Conservation (phyloP, 768 basidiomycete species). For the Filobasidium wieringae region DNA sequence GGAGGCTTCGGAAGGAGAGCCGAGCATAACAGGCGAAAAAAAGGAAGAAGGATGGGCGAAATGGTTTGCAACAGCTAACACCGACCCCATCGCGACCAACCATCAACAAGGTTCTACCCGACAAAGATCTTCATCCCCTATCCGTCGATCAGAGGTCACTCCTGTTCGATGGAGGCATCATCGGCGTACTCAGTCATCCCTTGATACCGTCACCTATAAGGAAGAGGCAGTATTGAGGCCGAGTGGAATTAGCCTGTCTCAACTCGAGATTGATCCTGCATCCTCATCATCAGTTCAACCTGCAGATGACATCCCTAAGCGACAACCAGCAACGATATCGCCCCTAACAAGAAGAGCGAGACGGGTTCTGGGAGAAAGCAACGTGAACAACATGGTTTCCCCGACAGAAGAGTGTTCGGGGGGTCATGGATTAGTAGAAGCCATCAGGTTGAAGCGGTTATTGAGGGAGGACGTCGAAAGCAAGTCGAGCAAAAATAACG, state of each 20-base stretch:
- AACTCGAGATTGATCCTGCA: background rate
- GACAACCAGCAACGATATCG: background rate
- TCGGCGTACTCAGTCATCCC: background rate
- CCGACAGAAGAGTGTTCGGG: background rate
- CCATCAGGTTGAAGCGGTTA: background rate
- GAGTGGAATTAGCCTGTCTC: background rate
- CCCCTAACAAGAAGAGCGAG: background rate
- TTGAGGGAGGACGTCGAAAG: background rate
- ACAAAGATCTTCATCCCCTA: background rate
- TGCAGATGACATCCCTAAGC: background rate
- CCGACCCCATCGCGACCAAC: background rate
- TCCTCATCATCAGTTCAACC: background rate
- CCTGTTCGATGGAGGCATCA: no score
- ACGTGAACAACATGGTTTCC: background rate
- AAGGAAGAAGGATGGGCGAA: background rate
- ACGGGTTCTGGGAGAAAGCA: background rate
- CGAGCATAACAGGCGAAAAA: background rate
- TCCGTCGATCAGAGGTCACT: background rate
- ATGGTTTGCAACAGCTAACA: background rate
- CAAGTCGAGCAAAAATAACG: background rate
- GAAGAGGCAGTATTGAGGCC: background rate
- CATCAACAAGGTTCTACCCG: background rate
- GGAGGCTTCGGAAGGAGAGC: conserved; percentile 1
- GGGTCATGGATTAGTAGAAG: background rate
- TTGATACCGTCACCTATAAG: background rate